Evolutionary conservation across 345 rosid genomes (phyloP).

Genomic region (Cardiospermum halicacabum): DNA sequence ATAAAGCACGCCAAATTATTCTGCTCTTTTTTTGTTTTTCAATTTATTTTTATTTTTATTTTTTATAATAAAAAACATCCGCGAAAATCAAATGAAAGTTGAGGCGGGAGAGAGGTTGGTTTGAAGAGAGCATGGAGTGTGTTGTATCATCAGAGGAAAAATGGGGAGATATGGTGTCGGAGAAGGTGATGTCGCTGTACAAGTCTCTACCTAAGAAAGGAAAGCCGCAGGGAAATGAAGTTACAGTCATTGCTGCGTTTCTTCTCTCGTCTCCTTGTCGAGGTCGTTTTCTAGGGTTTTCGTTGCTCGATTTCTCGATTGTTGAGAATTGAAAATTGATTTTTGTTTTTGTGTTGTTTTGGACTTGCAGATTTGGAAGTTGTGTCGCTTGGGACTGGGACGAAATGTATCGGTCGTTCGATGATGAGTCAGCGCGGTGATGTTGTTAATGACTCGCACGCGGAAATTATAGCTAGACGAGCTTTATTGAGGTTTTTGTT

Average conservation of each 20-base stretch:
- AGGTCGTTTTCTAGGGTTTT: constrained; percentile 32
- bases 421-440: constrained; percentile 67
- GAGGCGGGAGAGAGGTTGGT: not conserved
- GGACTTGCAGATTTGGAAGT: constrained; percentile 50
- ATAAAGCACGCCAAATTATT: no score
- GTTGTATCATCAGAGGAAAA: not conserved
- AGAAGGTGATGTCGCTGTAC: constrained; percentile 48
- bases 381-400: constrained; percentile 80
- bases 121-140: not conserved
- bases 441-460: constrained; percentile 85
- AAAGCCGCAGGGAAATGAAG: constrained; percentile 94
- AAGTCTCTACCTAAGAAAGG: constrained; percentile 72
- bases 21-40: no score
- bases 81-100: not conserved
- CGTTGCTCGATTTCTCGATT: not conserved
- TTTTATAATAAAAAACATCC: not conserved
- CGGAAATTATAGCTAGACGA: constrained; percentile 79
- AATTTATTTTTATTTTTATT: no score
- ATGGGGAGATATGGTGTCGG: constrained; percentile 55
- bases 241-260: constrained; percentile 74
- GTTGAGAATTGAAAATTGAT: not conserved
- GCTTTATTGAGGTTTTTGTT: constrained; percentile 55
- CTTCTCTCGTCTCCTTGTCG: constrained; percentile 72
- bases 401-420: constrained; percentile 70
- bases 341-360: not conserved